Conservation (phyloP, 345 rosid genomes). For the Eucalyptus brandiana region DNA sequence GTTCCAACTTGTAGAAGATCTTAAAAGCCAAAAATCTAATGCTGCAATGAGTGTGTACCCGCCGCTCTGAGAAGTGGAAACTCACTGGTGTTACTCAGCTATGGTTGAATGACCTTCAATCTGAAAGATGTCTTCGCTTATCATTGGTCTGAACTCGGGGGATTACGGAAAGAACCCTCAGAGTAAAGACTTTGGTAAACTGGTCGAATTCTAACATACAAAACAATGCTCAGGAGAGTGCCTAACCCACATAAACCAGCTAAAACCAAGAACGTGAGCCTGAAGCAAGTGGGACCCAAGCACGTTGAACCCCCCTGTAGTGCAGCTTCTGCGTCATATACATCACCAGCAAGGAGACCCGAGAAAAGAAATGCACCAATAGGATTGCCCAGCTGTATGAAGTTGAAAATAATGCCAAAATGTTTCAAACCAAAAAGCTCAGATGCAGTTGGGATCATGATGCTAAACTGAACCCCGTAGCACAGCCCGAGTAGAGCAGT, state of each 20-base stretch:
- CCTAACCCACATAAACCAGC: constrained; percentile 74
- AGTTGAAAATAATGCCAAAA: constrained; percentile 81
- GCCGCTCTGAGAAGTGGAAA: neutral
- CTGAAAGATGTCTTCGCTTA: neutral
- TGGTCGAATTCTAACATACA: constrained; percentile 70
- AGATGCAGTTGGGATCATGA: constrained; percentile 71
- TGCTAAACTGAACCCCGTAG: constrained; percentile 57
- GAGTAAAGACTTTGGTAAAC: constrained; percentile 86
- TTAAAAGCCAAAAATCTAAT: neutral
- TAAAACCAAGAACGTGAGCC: constrained; percentile 61
- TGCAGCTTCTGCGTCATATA: constrained; percentile 76
- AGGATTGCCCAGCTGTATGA: constrained; percentile 76
- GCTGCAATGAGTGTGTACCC: neutral
- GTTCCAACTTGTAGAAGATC: neutral
- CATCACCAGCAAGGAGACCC: constrained; percentile 61
- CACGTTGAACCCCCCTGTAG: constrained; percentile 76
- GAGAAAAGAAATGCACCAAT: constrained; percentile 90
- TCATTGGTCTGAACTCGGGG: constrained; percentile 29
- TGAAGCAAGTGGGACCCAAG: constrained; percentile 73
- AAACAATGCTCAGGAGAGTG: constrained; percentile 41
- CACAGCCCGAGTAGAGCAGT: constrained; percentile 66
- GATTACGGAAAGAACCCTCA: constrained; percentile 65
- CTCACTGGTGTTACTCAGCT: neutral
- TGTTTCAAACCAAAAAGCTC: constrained; percentile 89
- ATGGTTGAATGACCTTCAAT: neutral